Conservation (phyloP, 1,139 yeast species). For the Debaryomycetaceae sp. region DNA sequence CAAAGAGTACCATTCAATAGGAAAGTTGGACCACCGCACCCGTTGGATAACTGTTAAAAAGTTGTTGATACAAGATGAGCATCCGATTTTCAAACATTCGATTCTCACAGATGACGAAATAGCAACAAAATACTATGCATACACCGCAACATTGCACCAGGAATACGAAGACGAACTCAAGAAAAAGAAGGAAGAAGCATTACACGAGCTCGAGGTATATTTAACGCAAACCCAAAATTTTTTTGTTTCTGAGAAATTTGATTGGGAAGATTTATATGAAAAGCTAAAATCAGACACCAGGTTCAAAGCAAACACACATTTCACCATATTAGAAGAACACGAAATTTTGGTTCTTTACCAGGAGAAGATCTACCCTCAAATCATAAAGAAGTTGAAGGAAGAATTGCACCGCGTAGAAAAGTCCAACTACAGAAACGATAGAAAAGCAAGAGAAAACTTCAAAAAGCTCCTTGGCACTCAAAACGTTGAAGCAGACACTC, state of each 20-base stretch:
- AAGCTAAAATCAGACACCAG: slow-evolving; percentile 46
- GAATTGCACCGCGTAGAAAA: slow-evolving; percentile 34
- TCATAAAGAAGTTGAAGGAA: slow-evolving; percentile 30
- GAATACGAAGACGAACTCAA: slow-evolving; percentile 31
- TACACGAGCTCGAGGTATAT: slow-evolving; percentile 50
- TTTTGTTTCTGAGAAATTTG: slow-evolving; percentile 25
- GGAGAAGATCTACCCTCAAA: slow-evolving; percentile 41
- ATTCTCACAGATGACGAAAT: slow-evolving; percentile 59
- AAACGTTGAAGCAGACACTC: slow-evolving; percentile 51
- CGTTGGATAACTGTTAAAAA: slow-evolving; percentile 62
- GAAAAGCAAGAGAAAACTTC: slow-evolving; percentile 64
- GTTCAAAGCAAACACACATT: slow-evolving; percentile 58
- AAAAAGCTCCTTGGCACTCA: slow-evolving; percentile 39
- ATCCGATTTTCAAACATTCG: slow-evolving; percentile 62
- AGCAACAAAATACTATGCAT: slow-evolving; percentile 50
- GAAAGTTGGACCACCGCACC: slow-evolving; percentile 52
- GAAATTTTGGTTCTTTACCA: slow-evolving; percentile 62
- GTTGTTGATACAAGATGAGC: slow-evolving; percentile 51
- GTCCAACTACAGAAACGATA: slow-evolving; percentile 51
- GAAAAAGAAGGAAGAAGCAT: slow-evolving; percentile 44
- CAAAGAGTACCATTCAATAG: slow-evolving; percentile 24
- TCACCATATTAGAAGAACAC: slow-evolving; percentile 46
- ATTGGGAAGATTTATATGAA: slow-evolving; percentile 47
- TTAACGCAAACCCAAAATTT: slow-evolving; percentile 33
- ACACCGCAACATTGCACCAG: slow-evolving; percentile 37